Conservation (phyloP, 495 filamentous ascomycete genomes). For the Sporormia fimetaria region DNA sequence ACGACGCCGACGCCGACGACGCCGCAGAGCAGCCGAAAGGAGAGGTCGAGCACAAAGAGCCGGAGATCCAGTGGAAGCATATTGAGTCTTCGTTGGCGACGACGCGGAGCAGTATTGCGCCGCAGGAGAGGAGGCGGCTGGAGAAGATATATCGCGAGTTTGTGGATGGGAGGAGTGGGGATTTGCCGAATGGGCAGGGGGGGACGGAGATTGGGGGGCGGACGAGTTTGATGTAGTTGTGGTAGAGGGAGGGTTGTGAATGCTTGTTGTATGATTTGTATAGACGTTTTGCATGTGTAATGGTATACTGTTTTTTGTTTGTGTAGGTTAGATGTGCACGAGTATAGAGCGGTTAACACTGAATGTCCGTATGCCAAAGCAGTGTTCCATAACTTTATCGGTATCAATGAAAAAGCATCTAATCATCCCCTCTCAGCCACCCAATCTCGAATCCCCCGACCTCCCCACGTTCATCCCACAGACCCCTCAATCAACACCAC, state of each 20-base stretch:
- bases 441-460: too few relatives aligned
- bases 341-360: neutral
- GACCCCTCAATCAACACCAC: neutral
- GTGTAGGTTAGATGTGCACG: neutral
- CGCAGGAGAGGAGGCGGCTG: constrained; percentile 60
- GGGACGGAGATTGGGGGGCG: constrained; percentile 83
- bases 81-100: constrained; percentile 60
- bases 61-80: constrained; percentile 80
- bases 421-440: too few relatives aligned
- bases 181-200: constrained; percentile 86
- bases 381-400: constrained; percentile 1
- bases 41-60: constrained; percentile 47
- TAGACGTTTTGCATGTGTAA: neutral
- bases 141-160: constrained; percentile 83
- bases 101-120: constrained; percentile 76
- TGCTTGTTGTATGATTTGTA: too few relatives aligned
- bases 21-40: too few relatives aligned
- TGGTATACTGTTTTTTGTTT: neutral
- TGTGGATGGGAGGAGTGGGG: constrained; percentile 77
- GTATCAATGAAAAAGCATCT: too few relatives aligned
- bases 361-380: neutral
- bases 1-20: constrained; percentile 24
- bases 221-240: constrained; percentile 72
- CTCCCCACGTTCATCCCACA: neutral
- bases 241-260: too few relatives aligned